A percentile compares a stretch with the other conserved stretches of the same genome.
Evolutionary conservation across 129 eudicot species (phyloP).

Genomic region (Flaveria trinervia): DNA sequence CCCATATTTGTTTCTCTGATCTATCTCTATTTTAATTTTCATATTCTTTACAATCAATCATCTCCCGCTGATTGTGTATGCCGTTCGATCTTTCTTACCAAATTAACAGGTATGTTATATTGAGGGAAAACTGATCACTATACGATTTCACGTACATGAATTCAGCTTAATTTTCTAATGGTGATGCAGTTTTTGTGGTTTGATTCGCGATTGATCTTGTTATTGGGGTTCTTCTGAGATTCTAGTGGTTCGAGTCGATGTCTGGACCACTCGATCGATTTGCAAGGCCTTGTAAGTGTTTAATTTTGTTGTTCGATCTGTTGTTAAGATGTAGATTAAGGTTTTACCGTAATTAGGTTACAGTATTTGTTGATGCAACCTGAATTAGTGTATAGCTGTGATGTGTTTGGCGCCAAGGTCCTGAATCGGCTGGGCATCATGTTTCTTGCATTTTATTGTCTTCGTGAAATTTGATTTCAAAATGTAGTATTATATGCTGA

Average conservation of each 20-base stretch:
- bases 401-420: too few species aligned
- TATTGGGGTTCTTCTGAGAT: conserved; percentile 15
- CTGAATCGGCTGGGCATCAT: too few species aligned
- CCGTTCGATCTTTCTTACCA: neutral
- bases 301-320: neutral
- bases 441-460: neutral
- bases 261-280: conserved; percentile 89
- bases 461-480: too few species aligned
- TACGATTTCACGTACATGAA: neutral
- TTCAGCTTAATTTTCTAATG: conserved; percentile 7
- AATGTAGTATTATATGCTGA: too few species aligned
- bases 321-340: conserved; percentile 19
- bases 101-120: conserved; percentile 3
- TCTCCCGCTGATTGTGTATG: conserved; percentile 4
- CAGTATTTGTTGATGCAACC: neutral
- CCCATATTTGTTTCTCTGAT: conserved; percentile 4
- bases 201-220: conserved; percentile 8
- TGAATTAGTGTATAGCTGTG: too few species aligned
- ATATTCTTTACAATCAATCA: neutral
- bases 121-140: neutral
- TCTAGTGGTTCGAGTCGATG: conserved; percentile 44
- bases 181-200: conserved; percentile 22
- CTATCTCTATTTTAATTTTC: conserved; percentile 21
- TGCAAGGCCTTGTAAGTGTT: conserved; percentile 79
- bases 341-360: conserved; percentile 19